A percentile compares a stretch with the other conserved stretches of the same genome.
phyloP scores from a whole-genome alignment of 2,329 filamentous ascomycete genomes.

The Xylogone sp. region DNA sequence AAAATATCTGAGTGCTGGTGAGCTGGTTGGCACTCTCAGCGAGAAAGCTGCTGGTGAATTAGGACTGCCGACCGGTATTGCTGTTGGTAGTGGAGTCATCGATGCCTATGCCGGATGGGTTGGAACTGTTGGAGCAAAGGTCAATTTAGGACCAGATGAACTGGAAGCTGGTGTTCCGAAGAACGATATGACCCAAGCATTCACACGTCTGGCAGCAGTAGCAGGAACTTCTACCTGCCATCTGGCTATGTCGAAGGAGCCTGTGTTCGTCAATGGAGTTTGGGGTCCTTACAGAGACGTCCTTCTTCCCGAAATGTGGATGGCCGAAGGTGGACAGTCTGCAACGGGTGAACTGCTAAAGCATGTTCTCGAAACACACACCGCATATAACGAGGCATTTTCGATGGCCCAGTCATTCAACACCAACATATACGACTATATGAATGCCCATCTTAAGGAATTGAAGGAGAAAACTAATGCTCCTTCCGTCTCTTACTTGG shows the following conservation, averaged over 20 bases:
- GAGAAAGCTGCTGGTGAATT: constrained; percentile 80
- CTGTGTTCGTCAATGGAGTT: constrained; percentile 91
- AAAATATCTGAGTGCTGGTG: constrained; percentile 84
- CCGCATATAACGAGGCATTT: constrained; percentile 76
- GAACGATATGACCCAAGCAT: constrained; percentile 89
- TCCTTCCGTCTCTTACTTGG: constrained; percentile 79
- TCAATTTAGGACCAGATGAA: constrained; percentile 66
- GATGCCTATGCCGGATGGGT: constrained; percentile 99
- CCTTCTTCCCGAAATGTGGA: constrained; percentile 87
- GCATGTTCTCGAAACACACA: constrained; percentile 92
- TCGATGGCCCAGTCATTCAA: constrained; percentile 78
- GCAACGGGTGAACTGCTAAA: constrained; percentile 93
- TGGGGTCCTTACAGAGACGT: constrained; percentile 98
- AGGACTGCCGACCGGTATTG: constrained; percentile 80
- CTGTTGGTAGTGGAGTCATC: constrained; percentile 93
- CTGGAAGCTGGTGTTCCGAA: constrained; percentile 64
- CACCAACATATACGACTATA: constrained; percentile 89
- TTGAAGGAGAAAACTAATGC: constrained; percentile 66
- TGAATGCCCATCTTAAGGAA: constrained; percentile 81
- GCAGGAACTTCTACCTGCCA: constrained; percentile 98
- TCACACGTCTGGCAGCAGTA: constrained; percentile 87
- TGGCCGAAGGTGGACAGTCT: constrained; percentile 95
- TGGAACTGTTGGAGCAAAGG: constrained; percentile 95
- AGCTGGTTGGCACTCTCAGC: constrained; percentile 81
- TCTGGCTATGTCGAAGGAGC: constrained; percentile 88